A percentile compares a stretch with the other conserved stretches of the same genome.
Evolutionary conservation across 2,329 filamentous ascomycete genomes (phyloP).

Genomic region (Colletotrichum simmondsii): DNA sequence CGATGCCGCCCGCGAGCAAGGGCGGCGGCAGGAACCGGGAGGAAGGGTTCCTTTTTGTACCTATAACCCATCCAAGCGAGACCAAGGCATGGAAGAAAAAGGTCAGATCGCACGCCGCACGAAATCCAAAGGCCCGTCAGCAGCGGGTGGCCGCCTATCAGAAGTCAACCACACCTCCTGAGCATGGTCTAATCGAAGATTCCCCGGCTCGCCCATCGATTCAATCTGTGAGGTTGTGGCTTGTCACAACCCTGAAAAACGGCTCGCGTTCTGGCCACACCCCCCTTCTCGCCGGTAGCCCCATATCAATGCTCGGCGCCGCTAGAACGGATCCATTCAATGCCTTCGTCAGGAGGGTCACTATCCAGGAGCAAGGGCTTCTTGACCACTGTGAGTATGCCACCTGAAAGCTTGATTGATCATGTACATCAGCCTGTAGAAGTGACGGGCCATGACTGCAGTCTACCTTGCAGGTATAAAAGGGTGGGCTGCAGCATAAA

Average conservation of each 20-base stretch:
- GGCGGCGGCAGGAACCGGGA: background rate
- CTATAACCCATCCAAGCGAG: conserved; percentile 34
- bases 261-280: background rate
- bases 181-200: background rate
- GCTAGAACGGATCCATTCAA: conserved; percentile 33
- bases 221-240: background rate
- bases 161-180: background rate
- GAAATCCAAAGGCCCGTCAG: conserved; percentile 23
- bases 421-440: background rate
- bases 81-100: conserved; percentile 21
- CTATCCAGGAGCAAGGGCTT: conserved; percentile 26
- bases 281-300: background rate
- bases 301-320: conserved; percentile 2
- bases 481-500: background rate
- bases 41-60: conserved; percentile 35
- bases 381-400: conserved; percentile 34
- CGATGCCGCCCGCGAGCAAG: conserved; percentile 5
- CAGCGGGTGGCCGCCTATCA: conserved; percentile 30
- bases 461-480: background rate
- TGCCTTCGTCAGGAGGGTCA: conserved; percentile 7
- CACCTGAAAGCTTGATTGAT: background rate
- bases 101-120: conserved; percentile 38
- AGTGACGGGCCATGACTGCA: too few relatives aligned
- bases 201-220: background rate
- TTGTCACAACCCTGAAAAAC: background rate